Conservation (phyloP, 805 yeast species). For the Trichomonascus vanleenenianus region DNA sequence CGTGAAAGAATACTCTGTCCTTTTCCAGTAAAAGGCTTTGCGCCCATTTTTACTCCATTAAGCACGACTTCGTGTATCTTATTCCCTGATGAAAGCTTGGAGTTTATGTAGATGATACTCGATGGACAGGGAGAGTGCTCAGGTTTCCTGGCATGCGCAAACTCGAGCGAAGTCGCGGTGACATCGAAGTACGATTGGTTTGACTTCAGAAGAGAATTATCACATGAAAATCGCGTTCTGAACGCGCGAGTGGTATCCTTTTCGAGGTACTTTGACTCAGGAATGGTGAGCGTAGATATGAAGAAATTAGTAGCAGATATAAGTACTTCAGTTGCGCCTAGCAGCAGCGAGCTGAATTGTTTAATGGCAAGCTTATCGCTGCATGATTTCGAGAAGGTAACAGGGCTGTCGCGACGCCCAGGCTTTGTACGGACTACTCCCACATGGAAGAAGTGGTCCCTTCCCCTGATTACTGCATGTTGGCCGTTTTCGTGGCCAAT, state of each 20-base stretch:
- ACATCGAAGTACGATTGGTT: not conserved
- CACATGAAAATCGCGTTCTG: conserved; percentile 2
- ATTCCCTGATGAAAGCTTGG: not conserved
- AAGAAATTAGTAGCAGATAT: conserved; percentile 19
- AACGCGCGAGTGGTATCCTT: conserved; percentile 29
- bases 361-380: conserved; percentile 70
- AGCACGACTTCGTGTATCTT: conserved; percentile 14
- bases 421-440: conserved; percentile 89
- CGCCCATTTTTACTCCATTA: conserved; percentile 24
- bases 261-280: conserved; percentile 12
- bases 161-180: not conserved
- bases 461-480: conserved; percentile 43
- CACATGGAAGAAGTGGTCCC: conserved; percentile 44
- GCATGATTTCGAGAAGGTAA: conserved; percentile 76
- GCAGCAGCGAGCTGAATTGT: conserved; percentile 38
- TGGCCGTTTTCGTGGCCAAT: conserved; percentile 2
- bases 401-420: conserved; percentile 71
- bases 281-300: conserved; percentile 24
- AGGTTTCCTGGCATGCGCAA: not conserved
- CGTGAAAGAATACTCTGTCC: conserved; percentile 18
- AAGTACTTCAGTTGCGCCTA: conserved; percentile 20
- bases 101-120: conserved; percentile 7
- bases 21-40: conserved; percentile 14
- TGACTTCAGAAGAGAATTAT: not conserved
- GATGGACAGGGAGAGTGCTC: conserved; percentile 9